Base-by-base conservation (phyloP, 192 early-diverging fungal species). In the Coemansia sp. region DNA sequence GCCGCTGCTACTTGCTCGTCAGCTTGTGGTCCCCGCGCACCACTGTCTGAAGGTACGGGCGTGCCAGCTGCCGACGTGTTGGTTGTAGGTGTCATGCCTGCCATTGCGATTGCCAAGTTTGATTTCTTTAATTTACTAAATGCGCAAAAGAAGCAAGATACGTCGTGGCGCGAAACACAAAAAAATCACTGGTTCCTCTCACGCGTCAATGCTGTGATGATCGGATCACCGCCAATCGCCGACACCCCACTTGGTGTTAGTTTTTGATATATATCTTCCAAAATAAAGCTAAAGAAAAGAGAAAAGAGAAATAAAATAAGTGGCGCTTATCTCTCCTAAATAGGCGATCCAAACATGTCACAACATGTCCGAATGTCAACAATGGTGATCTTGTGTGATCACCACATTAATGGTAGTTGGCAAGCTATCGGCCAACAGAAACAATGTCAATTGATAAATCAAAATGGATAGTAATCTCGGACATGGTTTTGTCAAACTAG, bases 1-100 rank as follows among this genome's bases (percentile, higher is more conserved):
- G 75, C 77, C 25, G 70, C 79, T 43, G 61, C 63, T 45, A 79
- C 76, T 42, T 69, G 76, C 64, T 81, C 76, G 42, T 80, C 72
- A 21, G 62, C 65, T 53, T 68, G 72, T 21, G 34, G 33, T 16
- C 56, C 56, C 2, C 56, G 56, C 31, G 59, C 62, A 4, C 68
- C 77, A 2, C 65, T 56, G 18, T 80, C 77, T 11, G 77, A 80
- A 10, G 69, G 77, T 41, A 60, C 69, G 3, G 77, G 77, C 26
- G 77, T 80, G 25, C 72, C 77, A 18, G 72, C 77, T 6, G 70
- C 72, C 48, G 77, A 79, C 36, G 72, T 74, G 50, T 53, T 79
- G 33, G 77, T 79, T 48, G 72, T 65, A 13, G 77, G 77, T 25
- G 77, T 79, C 56, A 35, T 58, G 11, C 56, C 56, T 18, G 56